Evolutionary conservation across 2,329 filamentous ascomycete genomes (phyloP).

Genomic region (Aspergillus tamarii): DNA sequence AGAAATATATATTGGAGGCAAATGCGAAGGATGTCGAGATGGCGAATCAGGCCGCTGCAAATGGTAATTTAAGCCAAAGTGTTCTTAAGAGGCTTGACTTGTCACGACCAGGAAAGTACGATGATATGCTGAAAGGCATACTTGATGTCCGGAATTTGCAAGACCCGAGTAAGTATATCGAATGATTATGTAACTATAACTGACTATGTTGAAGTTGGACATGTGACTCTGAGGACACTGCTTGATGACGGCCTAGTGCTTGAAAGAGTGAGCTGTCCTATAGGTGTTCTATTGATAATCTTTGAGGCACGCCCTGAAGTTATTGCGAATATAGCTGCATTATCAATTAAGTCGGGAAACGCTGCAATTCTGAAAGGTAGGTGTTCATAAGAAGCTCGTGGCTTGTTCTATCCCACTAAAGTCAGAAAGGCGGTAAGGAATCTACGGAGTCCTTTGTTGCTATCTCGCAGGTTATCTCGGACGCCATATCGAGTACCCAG

Average conservation of each 20-base stretch:
- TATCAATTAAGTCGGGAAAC: constrained; percentile 97
- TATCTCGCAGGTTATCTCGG: constrained; percentile 82
- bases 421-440: constrained; percentile 75
- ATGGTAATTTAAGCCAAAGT: constrained; percentile 77
- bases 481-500: constrained; percentile 69
- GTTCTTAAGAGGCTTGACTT: constrained; percentile 88
- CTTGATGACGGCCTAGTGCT: constrained; percentile 85
- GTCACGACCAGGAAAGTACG: constrained; percentile 84
- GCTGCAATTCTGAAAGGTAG: constrained; percentile 89
- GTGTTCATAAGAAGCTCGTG: neutral
- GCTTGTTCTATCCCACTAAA: constrained; percentile 11
- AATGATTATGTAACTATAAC: constrained; percentile 2
- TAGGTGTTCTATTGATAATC: constrained; percentile 96
- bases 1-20: constrained; percentile 78
- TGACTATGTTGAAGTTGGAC: constrained; percentile 65
- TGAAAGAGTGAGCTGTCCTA: constrained; percentile 88
- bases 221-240: constrained; percentile 77
- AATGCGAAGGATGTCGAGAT: constrained; percentile 80
- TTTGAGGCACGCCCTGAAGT: constrained; percentile 98
- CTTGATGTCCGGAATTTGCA: constrained; percentile 80
- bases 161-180: constrained; percentile 73
- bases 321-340: constrained; percentile 94
- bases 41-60: constrained; percentile 72
- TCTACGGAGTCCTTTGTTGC: constrained; percentile 93
- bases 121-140: constrained; percentile 96